Conservation (phyloP, 169 alveolate genomes). For the Haemoproteus tartakovskyi region DNA sequence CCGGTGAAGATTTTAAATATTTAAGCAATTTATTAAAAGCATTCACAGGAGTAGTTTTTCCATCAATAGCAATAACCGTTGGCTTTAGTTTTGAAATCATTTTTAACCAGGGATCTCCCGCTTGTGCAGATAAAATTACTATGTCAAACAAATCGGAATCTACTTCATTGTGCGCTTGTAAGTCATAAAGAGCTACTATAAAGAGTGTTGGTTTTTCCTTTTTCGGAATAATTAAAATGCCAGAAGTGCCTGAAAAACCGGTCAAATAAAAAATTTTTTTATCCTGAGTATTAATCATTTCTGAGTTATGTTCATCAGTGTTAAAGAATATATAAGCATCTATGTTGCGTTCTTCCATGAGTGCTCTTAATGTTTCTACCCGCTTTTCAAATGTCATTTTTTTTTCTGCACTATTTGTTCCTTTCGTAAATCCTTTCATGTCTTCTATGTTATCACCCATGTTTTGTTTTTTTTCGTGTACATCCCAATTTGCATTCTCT, state of each 20-base stretch:
- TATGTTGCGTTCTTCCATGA: constrained; percentile 30
- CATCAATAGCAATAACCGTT: constrained; percentile 51
- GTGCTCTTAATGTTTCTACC: constrained; percentile 6
- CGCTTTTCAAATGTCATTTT: neutral
- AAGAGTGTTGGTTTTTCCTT: constrained; percentile 10
- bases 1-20: too few relatives aligned
- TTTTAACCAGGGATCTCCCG: constrained; percentile 14
- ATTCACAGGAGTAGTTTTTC: constrained; percentile 41
- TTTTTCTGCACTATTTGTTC: neutral
- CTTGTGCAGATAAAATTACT: constrained; percentile 2
- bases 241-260: constrained; percentile 48
- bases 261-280: constrained; percentile 34
- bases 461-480: neutral
- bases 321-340: constrained; percentile 54
- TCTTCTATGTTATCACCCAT: neutral
- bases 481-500: too few relatives aligned
- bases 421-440: neutral
- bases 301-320: constrained; percentile 66
- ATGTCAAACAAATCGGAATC: constrained; percentile 14
- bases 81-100: constrained; percentile 21
- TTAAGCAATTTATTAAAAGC: constrained; percentile 20
- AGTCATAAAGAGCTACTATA: constrained; percentile 50
- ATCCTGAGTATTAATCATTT: constrained; percentile 48
- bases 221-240: constrained; percentile 47
- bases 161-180: constrained; percentile 54